A percentile compares a stretch with the other conserved stretches of the same genome.
Evolutionary conservation across 495 filamentous ascomycete species (phyloP).

Genomic region (Sabuloglossum arenarium): DNA sequence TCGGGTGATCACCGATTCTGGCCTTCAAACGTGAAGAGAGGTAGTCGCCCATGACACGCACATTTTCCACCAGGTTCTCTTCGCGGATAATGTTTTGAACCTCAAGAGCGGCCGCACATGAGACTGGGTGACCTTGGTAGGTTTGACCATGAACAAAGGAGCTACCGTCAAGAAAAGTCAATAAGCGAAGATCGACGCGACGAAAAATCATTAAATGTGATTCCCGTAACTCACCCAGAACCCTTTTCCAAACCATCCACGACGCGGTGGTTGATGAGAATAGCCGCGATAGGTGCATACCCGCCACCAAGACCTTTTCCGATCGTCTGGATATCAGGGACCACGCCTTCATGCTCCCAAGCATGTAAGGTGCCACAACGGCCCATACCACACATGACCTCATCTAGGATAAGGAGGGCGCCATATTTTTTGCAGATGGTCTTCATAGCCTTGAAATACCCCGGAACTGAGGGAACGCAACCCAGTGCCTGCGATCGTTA

Average conservation of each 20-base stretch:
- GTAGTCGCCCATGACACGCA: constrained; percentile 23
- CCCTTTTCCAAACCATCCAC: constrained; percentile 4
- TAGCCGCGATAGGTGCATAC: constrained; percentile 14
- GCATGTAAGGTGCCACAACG: constrained; percentile 44
- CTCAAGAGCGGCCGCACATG: constrained; percentile 32
- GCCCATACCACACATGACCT: constrained; percentile 61
- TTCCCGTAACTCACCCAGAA: background rate
- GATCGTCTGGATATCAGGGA: constrained; percentile 48
- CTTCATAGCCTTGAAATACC: constrained; percentile 43
- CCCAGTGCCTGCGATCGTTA: constrained; percentile 34
- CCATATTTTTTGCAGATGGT: constrained; percentile 41
- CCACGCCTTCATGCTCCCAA: constrained; percentile 41
- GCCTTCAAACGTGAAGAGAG: constrained; percentile 20
- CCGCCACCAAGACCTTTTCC: constrained; percentile 49
- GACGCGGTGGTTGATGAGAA: constrained; percentile 3
- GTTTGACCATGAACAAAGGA: constrained; percentile 22
- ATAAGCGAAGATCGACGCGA: background rate
- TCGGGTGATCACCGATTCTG: constrained; percentile 17
- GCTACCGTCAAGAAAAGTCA: background rate
- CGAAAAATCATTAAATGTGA: no score
- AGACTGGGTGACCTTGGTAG: constrained; percentile 35
- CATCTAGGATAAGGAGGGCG: constrained; percentile 49
- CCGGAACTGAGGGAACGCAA: constrained; percentile 38
- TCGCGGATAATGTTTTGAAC: constrained; percentile 30
- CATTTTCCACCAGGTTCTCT: constrained; percentile 28